Evolutionary conservation across 768 basidiomycete genomes (phyloP), one percentile per base, ranked within the genome.

Genomic region (Multifurca ochricompacta): DNA sequence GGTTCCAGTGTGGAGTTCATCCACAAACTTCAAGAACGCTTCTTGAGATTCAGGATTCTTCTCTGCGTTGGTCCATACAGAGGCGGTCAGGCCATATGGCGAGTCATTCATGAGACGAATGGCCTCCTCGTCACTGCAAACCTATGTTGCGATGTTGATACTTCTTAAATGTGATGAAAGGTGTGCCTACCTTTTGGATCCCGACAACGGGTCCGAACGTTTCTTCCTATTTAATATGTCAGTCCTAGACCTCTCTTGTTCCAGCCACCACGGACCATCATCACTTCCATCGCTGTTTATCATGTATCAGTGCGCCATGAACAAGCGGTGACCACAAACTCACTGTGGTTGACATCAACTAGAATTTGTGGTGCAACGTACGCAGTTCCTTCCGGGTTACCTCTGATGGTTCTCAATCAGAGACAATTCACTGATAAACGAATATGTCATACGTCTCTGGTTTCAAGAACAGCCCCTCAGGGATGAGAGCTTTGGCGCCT

Each of bases 31-130:
- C 53, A 84, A 62, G 71, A 97, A 96, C 0, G 79, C 82, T 2
- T 69, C 64, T 58, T 87, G 77, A 0, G 87, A 89, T n/a, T 77
- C 77, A 0, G 74, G 67, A 53, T 82, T 77, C 3, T 69, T 70
- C 27, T 77, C 74, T 0, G 75, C 78, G 62, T 89, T 79, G 1
- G 96, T 97, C 96, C 95, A 99, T 30, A 99, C 68, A 16, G 91
- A 93, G 4, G 91, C 91, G 1, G 95, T 99, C 19, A 99, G 76
- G 13, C 96, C 96, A 65, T 94, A 98, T 0, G 80, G 81, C 14
- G 94, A 96, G 67, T 98, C 93, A 68, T 99, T 98, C 89, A 99
- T 99, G 30, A 98, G 78, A 16, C 69, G 66, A 52, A 97, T 71
- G 1, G 96, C 96, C 66, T 95, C 91, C 41, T 84, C 87, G 66